Evolutionary conservation across 768 basidiomycete genomes (phyloP).

Genomic region (Leccinum rimulosum): DNA sequence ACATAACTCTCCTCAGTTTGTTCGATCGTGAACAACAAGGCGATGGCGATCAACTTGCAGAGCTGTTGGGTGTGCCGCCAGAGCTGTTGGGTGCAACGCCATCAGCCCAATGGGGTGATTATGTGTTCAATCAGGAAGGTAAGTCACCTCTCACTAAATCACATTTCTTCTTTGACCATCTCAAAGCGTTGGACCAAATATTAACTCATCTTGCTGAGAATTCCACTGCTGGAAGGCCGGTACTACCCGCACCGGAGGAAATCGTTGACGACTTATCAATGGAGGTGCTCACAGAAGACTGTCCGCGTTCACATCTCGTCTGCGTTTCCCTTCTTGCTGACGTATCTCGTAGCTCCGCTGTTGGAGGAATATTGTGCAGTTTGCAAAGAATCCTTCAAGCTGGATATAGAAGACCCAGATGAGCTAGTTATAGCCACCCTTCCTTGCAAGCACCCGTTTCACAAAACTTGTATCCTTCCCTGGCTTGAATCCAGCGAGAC

Average conservation of each 20-base stretch:
- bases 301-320: slow-evolving; percentile 41
- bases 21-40: slow-evolving; percentile 37
- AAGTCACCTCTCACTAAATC: slow-evolving; percentile 10
- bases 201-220: slow-evolving; percentile 87
- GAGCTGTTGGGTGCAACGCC: slow-evolving; percentile 45
- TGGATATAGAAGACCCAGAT: slow-evolving; percentile 68
- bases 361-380: slow-evolving; percentile 84
- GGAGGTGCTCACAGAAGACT: slow-evolving; percentile 57
- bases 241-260: slow-evolving; percentile 83
- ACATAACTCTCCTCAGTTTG: slow-evolving; percentile 60
- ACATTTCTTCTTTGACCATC: slow-evolving; percentile 5
- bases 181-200: slow-evolving; percentile 74
- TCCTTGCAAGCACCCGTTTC: slow-evolving; percentile 91
- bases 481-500: slow-evolving; percentile 94
- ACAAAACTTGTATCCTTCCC: slow-evolving; percentile 83
- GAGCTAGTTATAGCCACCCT: slow-evolving; percentile 79
- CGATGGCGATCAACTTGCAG: slow-evolving; percentile 41
- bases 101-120: slow-evolving; percentile 78
- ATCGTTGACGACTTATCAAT: slow-evolving; percentile 66
- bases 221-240: slow-evolving; percentile 67
- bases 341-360: slow-evolving; percentile 44
- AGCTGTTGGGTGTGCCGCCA: slow-evolving; percentile 42
- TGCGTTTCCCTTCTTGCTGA: neutral
- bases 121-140: slow-evolving; percentile 92
- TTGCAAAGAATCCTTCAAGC: slow-evolving; percentile 83